Evolutionary conservation across 2,329 filamentous ascomycete species (phyloP).

Genomic region (Knufia petricola): DNA sequence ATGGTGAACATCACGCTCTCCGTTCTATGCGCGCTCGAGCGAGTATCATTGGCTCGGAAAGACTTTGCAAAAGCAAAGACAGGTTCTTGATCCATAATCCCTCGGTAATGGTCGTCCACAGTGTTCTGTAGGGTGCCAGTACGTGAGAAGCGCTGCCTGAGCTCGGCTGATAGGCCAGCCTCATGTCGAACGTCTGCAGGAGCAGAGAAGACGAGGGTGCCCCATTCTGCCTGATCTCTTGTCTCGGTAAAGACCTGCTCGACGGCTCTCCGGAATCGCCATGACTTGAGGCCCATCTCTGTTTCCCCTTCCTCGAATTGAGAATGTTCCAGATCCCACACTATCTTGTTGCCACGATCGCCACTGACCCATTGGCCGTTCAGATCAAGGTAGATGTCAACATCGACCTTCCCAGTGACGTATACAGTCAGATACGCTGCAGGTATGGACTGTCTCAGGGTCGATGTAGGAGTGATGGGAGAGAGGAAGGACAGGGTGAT

Average conservation of each 20-base stretch:
- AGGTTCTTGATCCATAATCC: slow-evolving; percentile 67
- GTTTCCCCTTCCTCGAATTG: slow-evolving; percentile 31
- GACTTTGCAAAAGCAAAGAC: slow-evolving; percentile 69
- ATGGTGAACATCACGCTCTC: slow-evolving; percentile 61
- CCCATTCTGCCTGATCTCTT: slow-evolving; percentile 71
- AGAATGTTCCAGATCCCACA: slow-evolving; percentile 54
- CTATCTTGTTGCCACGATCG: slow-evolving; percentile 56
- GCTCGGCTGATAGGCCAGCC: slow-evolving; percentile 54
- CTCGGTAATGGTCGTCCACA: slow-evolving; percentile 57
- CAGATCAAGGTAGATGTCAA: slow-evolving; percentile 57
- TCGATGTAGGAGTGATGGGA: slow-evolving; percentile 72
- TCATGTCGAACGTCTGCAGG: slow-evolving; percentile 60
- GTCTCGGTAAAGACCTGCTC: slow-evolving; percentile 66
- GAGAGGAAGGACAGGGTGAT: slow-evolving; percentile 59
- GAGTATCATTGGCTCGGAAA: slow-evolving; percentile 42
- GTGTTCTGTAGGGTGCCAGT: slow-evolving; percentile 57
- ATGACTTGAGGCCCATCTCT: slow-evolving; percentile 30
- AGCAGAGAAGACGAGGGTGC: slow-evolving; percentile 65
- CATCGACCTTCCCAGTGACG: slow-evolving; percentile 55
- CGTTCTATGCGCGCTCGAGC: slow-evolving; percentile 24
- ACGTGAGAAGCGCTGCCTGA: slow-evolving; percentile 61
- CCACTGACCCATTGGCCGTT: slow-evolving; percentile 78
- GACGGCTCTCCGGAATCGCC: slow-evolving; percentile 33
- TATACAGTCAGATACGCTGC: slow-evolving; percentile 66
- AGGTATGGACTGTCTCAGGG: slow-evolving; percentile 70